Evolutionary conservation across 1,284 basidiomycete genomes (phyloP).

Genomic region (Phenoliferia sp.): DNA sequence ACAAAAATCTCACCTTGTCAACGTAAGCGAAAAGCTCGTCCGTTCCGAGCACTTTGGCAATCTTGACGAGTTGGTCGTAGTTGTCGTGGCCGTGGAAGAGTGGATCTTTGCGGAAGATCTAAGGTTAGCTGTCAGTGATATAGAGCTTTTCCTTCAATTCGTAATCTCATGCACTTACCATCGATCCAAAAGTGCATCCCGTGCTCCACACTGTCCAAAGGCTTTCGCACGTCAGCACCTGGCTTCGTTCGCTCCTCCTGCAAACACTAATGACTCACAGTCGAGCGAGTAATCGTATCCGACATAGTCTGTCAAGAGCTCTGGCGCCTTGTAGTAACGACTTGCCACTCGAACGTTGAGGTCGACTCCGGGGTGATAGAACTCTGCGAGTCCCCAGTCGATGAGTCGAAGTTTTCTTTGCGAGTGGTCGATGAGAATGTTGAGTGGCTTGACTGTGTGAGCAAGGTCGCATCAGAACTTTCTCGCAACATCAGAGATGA

Average conservation of each 20-base stretch:
- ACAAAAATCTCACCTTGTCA: constrained; percentile 46
- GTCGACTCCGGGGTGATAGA: constrained; percentile 95
- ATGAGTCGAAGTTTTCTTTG: constrained; percentile 91
- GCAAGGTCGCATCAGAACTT: too few relatives aligned
- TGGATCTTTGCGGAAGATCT: constrained; percentile 99
- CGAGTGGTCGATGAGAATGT: constrained; percentile 99
- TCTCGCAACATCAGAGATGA: too few relatives aligned
- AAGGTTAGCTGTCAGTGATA: constrained; percentile 10
- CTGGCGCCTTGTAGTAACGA: constrained; percentile 96
- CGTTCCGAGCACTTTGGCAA: constrained; percentile 93
- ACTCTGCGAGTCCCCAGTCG: constrained; percentile 98
- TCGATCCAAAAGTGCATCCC: constrained; percentile 98
- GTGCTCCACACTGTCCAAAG: constrained; percentile 78
- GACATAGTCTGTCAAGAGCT: constrained; percentile 80
- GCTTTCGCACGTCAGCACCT: not conserved
- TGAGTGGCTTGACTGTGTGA: constrained; percentile 99
- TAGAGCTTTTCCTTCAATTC: not conserved
- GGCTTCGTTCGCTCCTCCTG: not conserved
- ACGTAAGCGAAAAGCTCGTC: constrained; percentile 76
- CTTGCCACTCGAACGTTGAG: constrained; percentile 98
- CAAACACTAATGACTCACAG: constrained; percentile 73
- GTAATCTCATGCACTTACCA: constrained; percentile 55
- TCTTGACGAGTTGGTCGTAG: constrained; percentile 97
- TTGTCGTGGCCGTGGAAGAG: constrained; percentile 99
- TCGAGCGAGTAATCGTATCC: constrained; percentile 52